Percentiles rank a stretch among this genome's conserved stretches.
Evolutionary conservation across 345 rosid genomes (phyloP).

Genomic region (Noccaea caerulescens): DNA sequence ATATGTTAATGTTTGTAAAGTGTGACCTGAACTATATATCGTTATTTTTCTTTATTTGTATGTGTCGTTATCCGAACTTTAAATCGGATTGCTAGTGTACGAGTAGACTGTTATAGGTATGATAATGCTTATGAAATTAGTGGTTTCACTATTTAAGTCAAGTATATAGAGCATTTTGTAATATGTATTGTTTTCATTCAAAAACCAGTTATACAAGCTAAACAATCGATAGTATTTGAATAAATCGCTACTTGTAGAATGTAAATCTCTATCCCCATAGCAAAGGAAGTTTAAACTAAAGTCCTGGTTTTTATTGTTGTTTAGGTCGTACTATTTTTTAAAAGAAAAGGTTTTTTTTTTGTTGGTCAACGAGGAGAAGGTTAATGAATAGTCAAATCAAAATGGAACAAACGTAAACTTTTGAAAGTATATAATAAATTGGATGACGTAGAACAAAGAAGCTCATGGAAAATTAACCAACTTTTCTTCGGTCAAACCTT

Average conservation of each 20-base stretch:
- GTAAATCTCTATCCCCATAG: constrained; percentile 5
- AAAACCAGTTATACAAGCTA: constrained; percentile 5
- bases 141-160: constrained; percentile 13
- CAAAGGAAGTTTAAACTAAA: constrained; percentile 31
- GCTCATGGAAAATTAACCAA: constrained; percentile 26
- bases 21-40: constrained; percentile 5
- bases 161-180: constrained; percentile 7
- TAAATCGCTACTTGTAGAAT: constrained; percentile 16
- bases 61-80: too few species aligned
- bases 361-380: constrained; percentile 33
- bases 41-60: neutral
- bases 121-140: neutral
- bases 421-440: constrained; percentile 38
- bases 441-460: constrained; percentile 40
- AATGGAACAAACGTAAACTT: constrained; percentile 41
- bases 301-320: neutral
- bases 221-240: constrained; percentile 5
- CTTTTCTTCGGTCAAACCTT: constrained; percentile 38
- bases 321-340: neutral
- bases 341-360: neutral
- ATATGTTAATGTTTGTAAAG: neutral
- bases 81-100: neutral
- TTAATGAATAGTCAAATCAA: constrained; percentile 13
- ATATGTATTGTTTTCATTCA: neutral
- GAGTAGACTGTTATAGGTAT: neutral